Base-by-base conservation (phyloP, 495 filamentous ascomycete species). In the Annulohypoxylon moriforme region DNA sequence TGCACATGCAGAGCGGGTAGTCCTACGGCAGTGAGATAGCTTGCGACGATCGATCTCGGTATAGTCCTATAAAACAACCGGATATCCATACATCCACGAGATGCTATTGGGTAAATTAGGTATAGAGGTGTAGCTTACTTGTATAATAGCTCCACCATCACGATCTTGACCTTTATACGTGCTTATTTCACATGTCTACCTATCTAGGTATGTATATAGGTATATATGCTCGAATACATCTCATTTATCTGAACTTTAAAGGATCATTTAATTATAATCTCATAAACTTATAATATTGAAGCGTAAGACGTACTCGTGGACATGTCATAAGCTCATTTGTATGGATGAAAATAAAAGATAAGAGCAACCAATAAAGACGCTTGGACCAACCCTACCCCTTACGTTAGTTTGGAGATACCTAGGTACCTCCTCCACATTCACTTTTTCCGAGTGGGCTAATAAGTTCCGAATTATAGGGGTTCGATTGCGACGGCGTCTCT, bases 1-100 rank as follows among this genome's bases (percentile, higher is more conserved):
- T 73, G 71, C 65, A 62, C 60, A 73, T 73, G 71, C 71, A 69
- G 31, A 63, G 66, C 71, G 71, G 71, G 65, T 49, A 68, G 64
- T 25, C 16, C 46, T 62, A 50, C 61, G 56, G 69, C 38, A 72
- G 52, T 63, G 58, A 49, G 42, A 62, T 49, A 63, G 58, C 42
- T 60, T 25, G 44, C 36, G 61, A 60, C 24, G 64, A 72, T 68
- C 52, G 59, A 72, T 72, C 64, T 18, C 44, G 44, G 33, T 60
- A 57, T 66, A 65, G 52, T 64, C 22, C 64, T 59, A 53, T 57
- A 67, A 34, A n/a, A n/a, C 36, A 61, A 42, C 16, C 31, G 38
- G 31, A n/a, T 29, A 57, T 47, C 44, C 47, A 33, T 44, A 27
- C 5, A 57, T 6, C 20, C 31, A 8, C 13, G 14, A 34, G n/a